Conservation (phyloP, 1,284 basidiomycete species). For the Cronartium quercuum region DNA sequence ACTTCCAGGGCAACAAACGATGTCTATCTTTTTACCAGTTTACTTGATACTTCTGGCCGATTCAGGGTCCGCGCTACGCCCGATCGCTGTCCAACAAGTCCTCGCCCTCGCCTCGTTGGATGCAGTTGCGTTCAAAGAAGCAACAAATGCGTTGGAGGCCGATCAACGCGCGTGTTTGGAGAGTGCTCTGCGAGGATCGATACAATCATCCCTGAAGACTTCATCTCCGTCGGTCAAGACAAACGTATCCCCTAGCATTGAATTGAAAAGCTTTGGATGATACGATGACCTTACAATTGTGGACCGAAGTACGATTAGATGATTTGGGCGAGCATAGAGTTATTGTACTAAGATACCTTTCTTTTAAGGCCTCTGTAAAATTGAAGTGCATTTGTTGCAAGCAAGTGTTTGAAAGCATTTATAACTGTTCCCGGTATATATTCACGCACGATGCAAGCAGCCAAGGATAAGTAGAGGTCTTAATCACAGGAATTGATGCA, state of each 20-base stretch:
- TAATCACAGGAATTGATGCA: too few relatives aligned
- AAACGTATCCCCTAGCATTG: constrained; percentile 9
- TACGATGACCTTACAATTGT: too few relatives aligned
- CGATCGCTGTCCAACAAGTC: constrained; percentile 6
- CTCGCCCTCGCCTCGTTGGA: constrained; percentile 15
- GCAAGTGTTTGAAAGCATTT: too few relatives aligned
- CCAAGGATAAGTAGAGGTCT: too few relatives aligned
- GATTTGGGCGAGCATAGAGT: not conserved
- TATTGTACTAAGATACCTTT: not conserved
- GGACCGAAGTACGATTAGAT: not conserved
- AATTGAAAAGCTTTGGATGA: constrained; percentile 32
- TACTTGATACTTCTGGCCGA: constrained; percentile 26
- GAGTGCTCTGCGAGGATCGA: constrained; percentile 7
- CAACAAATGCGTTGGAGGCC: constrained; percentile 14
- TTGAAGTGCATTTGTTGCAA: too few relatives aligned
- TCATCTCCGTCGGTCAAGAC: not conserved
- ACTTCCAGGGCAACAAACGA: constrained; percentile 22
- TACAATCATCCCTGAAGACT: not conserved
- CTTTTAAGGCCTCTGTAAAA: too few relatives aligned
- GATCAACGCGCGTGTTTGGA: constrained; percentile 6
- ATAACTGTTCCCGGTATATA: too few relatives aligned
- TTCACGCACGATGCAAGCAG: too few relatives aligned
- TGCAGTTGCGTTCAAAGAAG: constrained; percentile 12
- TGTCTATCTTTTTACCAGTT: constrained; percentile 22
- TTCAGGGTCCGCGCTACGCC: not conserved